Evolutionary conservation across 805 yeast species (phyloP).

Genomic region (Candida coquimbonensis): DNA sequence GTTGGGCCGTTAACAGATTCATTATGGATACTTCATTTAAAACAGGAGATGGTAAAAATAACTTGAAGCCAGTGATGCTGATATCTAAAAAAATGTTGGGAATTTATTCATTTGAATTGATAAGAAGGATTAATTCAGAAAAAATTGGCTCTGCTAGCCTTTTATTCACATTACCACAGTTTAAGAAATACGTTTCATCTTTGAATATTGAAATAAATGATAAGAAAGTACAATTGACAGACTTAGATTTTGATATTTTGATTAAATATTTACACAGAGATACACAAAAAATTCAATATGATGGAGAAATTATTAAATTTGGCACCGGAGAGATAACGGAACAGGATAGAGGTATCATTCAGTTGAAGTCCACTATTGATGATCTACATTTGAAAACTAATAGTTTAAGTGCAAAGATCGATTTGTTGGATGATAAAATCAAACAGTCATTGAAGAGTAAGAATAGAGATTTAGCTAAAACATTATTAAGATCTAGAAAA

Average conservation of each 20-base stretch:
- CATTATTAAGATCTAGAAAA: constrained; percentile 28
- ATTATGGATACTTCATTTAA: constrained; percentile 20
- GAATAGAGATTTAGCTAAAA: constrained; percentile 25
- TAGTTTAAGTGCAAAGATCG: constrained; percentile 18
- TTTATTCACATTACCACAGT: constrained; percentile 11
- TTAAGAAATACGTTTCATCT: constrained; percentile 5
- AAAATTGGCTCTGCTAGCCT: neutral
- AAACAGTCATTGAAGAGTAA: constrained; percentile 17
- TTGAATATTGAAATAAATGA: constrained; percentile 6
- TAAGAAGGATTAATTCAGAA: neutral
- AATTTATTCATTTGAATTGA: constrained; percentile 7
- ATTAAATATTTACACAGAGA: constrained; percentile 19
- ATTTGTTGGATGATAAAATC: constrained; percentile 10
- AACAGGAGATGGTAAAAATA: constrained; percentile 10
- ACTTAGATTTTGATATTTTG: constrained; percentile 17
- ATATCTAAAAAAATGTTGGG: constrained; percentile 16
- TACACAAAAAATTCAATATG: constrained; percentile 6
- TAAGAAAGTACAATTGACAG: constrained; percentile 2
- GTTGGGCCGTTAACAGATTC: constrained; percentile 19
- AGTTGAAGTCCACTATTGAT: constrained; percentile 24
- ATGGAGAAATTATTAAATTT: constrained; percentile 17
- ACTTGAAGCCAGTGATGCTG: constrained; percentile 15
- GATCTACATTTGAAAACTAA: constrained; percentile 17
- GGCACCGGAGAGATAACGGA: constrained; percentile 23
- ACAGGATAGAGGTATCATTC: constrained; percentile 27